Percentiles rank a stretch among this genome's conserved stretches.
These are phyloP conservation scores for Cryptococcus sp. DNA, from an alignment of 1,284 basidiomycete genomes.

Conservation along the genomic window DNA sequence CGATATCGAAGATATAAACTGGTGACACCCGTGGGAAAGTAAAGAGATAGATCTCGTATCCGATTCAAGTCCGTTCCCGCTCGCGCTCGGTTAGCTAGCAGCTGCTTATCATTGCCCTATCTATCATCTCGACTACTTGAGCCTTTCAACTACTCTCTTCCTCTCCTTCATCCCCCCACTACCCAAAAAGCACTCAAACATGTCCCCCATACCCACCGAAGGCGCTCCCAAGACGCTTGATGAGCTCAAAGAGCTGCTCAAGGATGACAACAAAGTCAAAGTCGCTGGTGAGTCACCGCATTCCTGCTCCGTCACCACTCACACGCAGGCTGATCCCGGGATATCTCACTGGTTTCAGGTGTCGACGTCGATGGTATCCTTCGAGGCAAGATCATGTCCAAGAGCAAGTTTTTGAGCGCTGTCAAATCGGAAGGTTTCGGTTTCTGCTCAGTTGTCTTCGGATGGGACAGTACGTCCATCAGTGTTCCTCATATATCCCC, in stretches of 20 bases:
- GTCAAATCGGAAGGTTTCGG: slow-evolving; percentile 82
- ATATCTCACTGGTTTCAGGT: slow-evolving; percentile 25
- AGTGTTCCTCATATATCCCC: neutral
- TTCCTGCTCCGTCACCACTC: neutral
- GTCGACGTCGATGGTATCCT: slow-evolving; percentile 84
- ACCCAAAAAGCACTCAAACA: slow-evolving; percentile 6
- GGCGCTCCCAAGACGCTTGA: slow-evolving; percentile 62
- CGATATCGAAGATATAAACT: neutral
- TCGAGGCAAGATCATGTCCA: slow-evolving; percentile 92
- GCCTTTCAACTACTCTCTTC: neutral
- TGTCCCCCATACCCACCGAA: slow-evolving; percentile 53
- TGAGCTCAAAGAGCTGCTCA: slow-evolving; percentile 63
- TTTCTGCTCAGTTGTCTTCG: slow-evolving; percentile 84
- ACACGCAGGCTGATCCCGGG: neutral
- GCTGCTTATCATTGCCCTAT: too few relatives aligned
- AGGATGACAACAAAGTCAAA: slow-evolving; percentile 80
- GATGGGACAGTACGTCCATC: slow-evolving; percentile 50
- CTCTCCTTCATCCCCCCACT: slow-evolving; percentile 1
- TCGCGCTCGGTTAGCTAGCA: neutral
- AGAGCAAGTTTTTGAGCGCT: slow-evolving; percentile 85
- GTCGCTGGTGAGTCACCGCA: slow-evolving; percentile 66
- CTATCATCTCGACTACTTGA: too few relatives aligned
- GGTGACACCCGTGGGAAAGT: slow-evolving; percentile 1
- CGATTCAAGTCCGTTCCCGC: too few relatives aligned
- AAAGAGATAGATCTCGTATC: too few relatives aligned